Evolutionary conservation across 1,284 basidiomycete genomes (phyloP).

Genomic region (Afroboletus lepidellus): DNA sequence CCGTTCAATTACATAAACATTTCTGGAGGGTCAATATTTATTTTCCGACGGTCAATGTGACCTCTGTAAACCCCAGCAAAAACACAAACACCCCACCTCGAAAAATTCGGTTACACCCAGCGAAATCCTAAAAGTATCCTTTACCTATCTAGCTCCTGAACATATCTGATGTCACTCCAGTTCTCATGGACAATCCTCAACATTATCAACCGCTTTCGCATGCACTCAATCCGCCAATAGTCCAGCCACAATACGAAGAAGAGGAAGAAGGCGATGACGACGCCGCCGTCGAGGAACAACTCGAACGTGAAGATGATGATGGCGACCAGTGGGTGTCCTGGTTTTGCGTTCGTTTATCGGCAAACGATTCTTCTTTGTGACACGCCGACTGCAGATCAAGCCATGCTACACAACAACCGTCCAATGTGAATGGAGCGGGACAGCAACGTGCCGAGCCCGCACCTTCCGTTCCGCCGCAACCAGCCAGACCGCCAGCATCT

Average conservation of each 20-base stretch:
- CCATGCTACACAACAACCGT: constrained; percentile 17
- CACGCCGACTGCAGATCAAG: constrained; percentile 24
- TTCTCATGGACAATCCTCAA: constrained; percentile 68
- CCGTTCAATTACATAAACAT: constrained; percentile 23
- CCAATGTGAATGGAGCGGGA: constrained; percentile 15
- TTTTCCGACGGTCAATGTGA: constrained; percentile 27
- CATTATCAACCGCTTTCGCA: constrained; percentile 78
- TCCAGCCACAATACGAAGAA: constrained; percentile 36
- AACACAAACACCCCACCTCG: constrained; percentile 31
- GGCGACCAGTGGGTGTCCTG: constrained; percentile 30
- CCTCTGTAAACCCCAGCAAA: constrained; percentile 30
- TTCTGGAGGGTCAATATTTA: constrained; percentile 31
- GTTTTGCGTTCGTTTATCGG: constrained; percentile 6
- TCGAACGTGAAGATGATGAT: constrained; percentile 44
- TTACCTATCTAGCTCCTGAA: constrained; percentile 20
- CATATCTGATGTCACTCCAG: constrained; percentile 23
- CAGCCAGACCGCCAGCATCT: constrained; percentile 17
- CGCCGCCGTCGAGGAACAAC: constrained; percentile 65
- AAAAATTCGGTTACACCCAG: constrained; percentile 36
- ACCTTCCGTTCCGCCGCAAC: constrained; percentile 18
- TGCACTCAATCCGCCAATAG: constrained; percentile 61
- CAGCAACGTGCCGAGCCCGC: constrained; percentile 21
- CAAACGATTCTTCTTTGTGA: constrained; percentile 3
- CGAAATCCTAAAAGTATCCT: constrained; percentile 27
- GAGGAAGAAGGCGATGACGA: constrained; percentile 60